Percentiles rank a stretch among this genome's conserved stretches.
phyloP scores from a whole-genome alignment of 1,139 yeast species.

The Taphrina wiesneri region DNA sequence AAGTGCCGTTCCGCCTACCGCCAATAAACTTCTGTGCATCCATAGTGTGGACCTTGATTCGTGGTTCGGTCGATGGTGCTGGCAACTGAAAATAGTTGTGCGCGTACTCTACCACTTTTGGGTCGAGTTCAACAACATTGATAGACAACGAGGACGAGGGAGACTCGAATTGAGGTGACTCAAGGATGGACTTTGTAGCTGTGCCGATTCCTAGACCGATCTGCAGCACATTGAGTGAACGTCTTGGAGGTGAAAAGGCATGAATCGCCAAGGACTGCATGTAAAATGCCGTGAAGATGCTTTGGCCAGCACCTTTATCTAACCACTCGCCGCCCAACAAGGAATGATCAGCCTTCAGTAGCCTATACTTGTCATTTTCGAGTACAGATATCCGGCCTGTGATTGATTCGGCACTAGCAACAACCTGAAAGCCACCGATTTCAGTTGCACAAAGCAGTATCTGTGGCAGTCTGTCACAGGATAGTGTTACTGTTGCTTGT shows the following conservation, averaged over 20 bases:
- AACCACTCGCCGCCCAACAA: slow-evolving; percentile 30
- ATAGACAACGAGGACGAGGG: neutral
- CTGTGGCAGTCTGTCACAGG: slow-evolving; percentile 7
- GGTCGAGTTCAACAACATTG: slow-evolving; percentile 22
- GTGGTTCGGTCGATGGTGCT: neutral
- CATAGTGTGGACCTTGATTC: neutral
- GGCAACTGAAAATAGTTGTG: slow-evolving; percentile 13
- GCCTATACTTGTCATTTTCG: slow-evolving; percentile 18
- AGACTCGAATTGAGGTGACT: neutral
- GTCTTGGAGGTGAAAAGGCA: slow-evolving; percentile 4
- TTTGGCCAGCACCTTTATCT: slow-evolving; percentile 4
- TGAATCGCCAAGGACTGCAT: slow-evolving; percentile 23
- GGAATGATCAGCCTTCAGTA: slow-evolving; percentile 27
- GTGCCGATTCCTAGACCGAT: slow-evolving; percentile 30
- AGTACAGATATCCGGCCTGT: slow-evolving; percentile 24
- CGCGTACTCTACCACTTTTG: slow-evolving; percentile 10
- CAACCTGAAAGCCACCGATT: slow-evolving; percentile 6
- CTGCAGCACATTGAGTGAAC: slow-evolving; percentile 10
- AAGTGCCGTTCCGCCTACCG: neutral
- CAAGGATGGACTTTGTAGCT: slow-evolving; percentile 13
- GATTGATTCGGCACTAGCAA: slow-evolving; percentile 1
- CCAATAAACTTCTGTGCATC: slow-evolving; percentile 4
- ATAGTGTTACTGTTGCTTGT: neutral
- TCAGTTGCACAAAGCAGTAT: neutral
- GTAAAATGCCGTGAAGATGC: slow-evolving; percentile 27